phyloP scores from a whole-genome alignment of 139 green algal genomes.

The Spirogloea muscicola region DNA sequence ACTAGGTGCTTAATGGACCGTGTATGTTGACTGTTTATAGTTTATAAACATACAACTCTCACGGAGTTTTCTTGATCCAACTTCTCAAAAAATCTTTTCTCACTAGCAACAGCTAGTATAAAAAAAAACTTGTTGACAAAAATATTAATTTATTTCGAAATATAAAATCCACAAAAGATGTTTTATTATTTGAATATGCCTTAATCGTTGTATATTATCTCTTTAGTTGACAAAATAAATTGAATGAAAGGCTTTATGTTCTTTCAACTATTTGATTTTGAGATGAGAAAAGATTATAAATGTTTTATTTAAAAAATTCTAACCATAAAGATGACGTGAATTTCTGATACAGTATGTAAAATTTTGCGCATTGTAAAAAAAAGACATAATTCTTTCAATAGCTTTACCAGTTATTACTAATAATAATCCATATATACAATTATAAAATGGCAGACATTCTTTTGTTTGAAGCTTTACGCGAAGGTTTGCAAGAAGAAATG shows the following conservation, averaged over 20 bases:
- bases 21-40: no score
- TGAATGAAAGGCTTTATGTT: neutral
- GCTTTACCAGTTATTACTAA: neutral
- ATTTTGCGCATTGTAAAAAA: no score
- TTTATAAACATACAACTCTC: neutral
- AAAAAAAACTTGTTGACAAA: constrained; percentile 3
- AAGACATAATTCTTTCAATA: no score
- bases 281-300: constrained; percentile 5
- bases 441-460: no score
- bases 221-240: neutral
- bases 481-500: no score
- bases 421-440: neutral
- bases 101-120: neutral
- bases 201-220: constrained; percentile 1
- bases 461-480: no score
- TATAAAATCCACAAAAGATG: neutral
- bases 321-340: no score
- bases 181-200: constrained; percentile 2
- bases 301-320: no score
- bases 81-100: neutral
- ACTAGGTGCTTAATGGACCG: no score
- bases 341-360: no score
- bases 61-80: constrained; percentile 6
- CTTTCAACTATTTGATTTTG: neutral
- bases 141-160: constrained; percentile 1